These are phyloP conservation scores for Cryptococcus maquisensis DNA, from an alignment of 1,284 basidiomycete species.

Conservation along the genomic window DNA sequence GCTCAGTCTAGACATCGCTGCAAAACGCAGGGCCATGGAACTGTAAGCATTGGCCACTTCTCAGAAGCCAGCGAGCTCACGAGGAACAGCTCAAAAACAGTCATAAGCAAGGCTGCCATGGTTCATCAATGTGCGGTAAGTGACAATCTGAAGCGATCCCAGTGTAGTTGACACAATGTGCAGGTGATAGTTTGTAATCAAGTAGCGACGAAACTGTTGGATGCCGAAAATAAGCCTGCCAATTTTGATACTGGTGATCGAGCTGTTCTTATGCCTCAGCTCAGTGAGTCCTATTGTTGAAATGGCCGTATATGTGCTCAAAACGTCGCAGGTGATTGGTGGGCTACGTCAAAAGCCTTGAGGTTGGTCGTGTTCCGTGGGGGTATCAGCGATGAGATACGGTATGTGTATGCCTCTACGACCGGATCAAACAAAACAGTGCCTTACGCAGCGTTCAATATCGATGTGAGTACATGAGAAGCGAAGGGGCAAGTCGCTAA, in stretches of 20 bases:
- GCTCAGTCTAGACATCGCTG: slow-evolving; percentile 33
- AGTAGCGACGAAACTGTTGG: slow-evolving; percentile 47
- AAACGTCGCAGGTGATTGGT: slow-evolving; percentile 32
- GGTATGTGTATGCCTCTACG: slow-evolving; percentile 40
- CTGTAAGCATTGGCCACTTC: slow-evolving; percentile 24
- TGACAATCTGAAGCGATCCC: neutral
- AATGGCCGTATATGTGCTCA: neutral
- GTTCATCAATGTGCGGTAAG: slow-evolving; percentile 40
- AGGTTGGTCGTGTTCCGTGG: slow-evolving; percentile 42
- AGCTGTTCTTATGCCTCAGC: slow-evolving; percentile 47
- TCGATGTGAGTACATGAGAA: slow-evolving; percentile 29
- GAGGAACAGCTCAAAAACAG: slow-evolving; percentile 36
- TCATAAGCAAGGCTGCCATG: slow-evolving; percentile 38
- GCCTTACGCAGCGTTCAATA: slow-evolving; percentile 40
- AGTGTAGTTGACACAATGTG: neutral
- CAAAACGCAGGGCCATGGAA: slow-evolving; percentile 38
- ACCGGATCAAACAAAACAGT: slow-evolving; percentile 14
- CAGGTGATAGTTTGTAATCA: slow-evolving; percentile 45
- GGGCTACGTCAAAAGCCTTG: slow-evolving; percentile 42
- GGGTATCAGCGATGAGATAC: slow-evolving; percentile 29
- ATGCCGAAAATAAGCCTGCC: slow-evolving; percentile 40
- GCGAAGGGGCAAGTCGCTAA: neutral
- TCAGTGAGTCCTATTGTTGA: slow-evolving; percentile 25
- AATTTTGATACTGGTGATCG: slow-evolving; percentile 46
- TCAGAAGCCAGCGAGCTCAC: neutral